Conservation (phyloP, 2,329 filamentous ascomycete species). For the Delphinella strobiligena region DNA sequence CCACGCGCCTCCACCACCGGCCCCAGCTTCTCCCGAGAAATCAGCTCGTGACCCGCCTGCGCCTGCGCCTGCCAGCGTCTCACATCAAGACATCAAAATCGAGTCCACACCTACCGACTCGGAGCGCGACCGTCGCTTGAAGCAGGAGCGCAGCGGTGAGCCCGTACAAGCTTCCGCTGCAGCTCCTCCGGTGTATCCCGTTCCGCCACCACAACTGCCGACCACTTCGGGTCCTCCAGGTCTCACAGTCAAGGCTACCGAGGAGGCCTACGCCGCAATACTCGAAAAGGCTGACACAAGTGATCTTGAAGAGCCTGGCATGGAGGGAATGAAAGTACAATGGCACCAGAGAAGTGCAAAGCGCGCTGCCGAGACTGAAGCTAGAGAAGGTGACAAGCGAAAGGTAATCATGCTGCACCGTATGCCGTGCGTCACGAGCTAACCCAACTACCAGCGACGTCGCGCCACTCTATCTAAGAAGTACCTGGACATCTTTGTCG, state of each 20-base stretch:
- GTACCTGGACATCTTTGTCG: conserved; percentile 47
- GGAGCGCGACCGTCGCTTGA: background rate
- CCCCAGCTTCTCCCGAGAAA: conserved; percentile 2
- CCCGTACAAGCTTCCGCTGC: background rate
- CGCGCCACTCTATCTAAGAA: conserved; percentile 43
- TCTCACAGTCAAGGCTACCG: conserved; percentile 35
- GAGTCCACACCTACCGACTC: background rate
- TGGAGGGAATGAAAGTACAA: conserved; percentile 39
- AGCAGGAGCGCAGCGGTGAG: conserved; percentile 5
- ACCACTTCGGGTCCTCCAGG: conserved; percentile 22
- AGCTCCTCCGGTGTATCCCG: conserved; percentile 3
- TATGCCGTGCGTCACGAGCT: conserved; percentile 3
- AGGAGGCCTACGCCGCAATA: conserved; percentile 48
- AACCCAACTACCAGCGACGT: conserved; percentile 38
- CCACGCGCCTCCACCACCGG: conserved; percentile 5
- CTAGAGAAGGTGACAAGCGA: conserved; percentile 50
- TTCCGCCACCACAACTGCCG: conserved; percentile 4
- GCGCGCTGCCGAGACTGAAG: conserved; percentile 54
- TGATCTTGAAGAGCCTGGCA: conserved; percentile 43
- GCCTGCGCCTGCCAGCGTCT: background rate
- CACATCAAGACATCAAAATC: background rate
- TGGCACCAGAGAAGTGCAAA: conserved; percentile 48
- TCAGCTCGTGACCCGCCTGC: background rate
- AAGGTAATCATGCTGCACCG: conserved; percentile 37
- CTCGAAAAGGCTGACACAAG: conserved; percentile 47